These are phyloP conservation scores for Pseudogymnoascus destructans DNA, from an alignment of 2,329 filamentous ascomycete genomes.

Conservation along the genomic window DNA sequence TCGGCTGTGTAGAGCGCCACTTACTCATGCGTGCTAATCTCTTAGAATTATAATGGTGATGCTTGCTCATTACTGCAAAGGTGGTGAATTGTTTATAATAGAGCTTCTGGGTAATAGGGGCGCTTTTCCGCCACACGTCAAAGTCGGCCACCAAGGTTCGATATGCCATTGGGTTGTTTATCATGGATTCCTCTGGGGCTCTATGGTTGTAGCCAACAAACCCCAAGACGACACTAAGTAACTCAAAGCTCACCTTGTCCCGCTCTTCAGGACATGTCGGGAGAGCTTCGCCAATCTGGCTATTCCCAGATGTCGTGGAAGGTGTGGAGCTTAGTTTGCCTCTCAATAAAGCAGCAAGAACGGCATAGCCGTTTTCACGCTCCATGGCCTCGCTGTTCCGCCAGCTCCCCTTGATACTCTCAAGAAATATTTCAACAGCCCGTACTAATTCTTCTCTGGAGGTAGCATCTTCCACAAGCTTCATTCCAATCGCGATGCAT, in stretches of 20 bases:
- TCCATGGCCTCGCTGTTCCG: constrained; percentile 98
- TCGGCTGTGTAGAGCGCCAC: constrained; percentile 26
- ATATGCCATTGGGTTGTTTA: constrained; percentile 91
- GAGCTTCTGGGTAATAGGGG: constrained; percentile 63
- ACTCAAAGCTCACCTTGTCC: constrained; percentile 43
- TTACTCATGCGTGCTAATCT: constrained; percentile 80
- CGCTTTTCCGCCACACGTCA: constrained; percentile 79
- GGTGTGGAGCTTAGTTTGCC: constrained; percentile 51
- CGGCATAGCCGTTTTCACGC: constrained; percentile 82
- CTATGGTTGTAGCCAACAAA: constrained; percentile 81
- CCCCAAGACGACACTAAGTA: constrained; percentile 64
- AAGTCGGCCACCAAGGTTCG: constrained; percentile 83
- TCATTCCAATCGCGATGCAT: constrained; percentile 72
- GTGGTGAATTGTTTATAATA: constrained; percentile 89
- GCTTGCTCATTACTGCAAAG: constrained; percentile 81
- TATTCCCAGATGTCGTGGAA: constrained; percentile 26
- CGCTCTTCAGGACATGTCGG: constrained; percentile 38
- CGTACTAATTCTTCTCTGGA: constrained; percentile 59
- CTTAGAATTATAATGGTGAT: constrained; percentile 83
- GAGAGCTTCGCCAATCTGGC: constrained; percentile 23
- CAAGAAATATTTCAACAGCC: constrained; percentile 71
- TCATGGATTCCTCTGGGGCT: constrained; percentile 75
- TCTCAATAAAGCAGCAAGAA: constrained; percentile 69
- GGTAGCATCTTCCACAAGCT: constrained; percentile 65
- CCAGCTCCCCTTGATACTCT: constrained; percentile 83